Evolutionary conservation across 2,329 filamentous ascomycete species (phyloP).

Genomic region (Colletotrichum musae): DNA sequence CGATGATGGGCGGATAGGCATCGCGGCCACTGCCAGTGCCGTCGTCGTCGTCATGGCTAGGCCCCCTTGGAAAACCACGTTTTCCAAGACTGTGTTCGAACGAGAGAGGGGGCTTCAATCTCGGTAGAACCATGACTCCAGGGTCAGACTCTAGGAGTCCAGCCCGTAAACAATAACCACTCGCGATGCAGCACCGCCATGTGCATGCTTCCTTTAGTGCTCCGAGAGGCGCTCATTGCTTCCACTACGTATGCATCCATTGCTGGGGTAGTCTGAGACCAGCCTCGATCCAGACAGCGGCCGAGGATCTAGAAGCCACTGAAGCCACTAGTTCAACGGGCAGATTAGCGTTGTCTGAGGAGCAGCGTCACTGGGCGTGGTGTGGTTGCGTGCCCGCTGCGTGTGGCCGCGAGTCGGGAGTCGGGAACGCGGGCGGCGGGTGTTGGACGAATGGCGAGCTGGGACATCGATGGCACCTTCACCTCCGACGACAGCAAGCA

Average conservation of each 20-base stretch:
- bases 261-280: conserved; percentile 33
- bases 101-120: conserved; percentile 23
- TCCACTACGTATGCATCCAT: conserved; percentile 8
- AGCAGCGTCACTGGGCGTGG: conserved; percentile 5
- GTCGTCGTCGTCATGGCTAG: conserved; percentile 24
- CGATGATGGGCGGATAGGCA: neutral
- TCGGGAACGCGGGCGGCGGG: conserved; percentile 20
- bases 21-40: neutral
- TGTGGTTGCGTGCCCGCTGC: neutral
- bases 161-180: neutral
- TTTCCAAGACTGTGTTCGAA: conserved; percentile 17
- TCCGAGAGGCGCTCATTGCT: conserved; percentile 20
- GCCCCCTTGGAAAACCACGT: conserved; percentile 8
- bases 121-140: conserved; percentile 18
- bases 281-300: conserved; percentile 32
- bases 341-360: conserved; percentile 28
- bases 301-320: conserved; percentile 40
- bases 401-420: neutral
- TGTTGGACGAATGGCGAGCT: conserved; percentile 10
- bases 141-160: neutral
- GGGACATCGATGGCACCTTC: no score
- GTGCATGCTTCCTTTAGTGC: neutral
- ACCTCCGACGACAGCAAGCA: neutral
- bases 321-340: conserved; percentile 38
- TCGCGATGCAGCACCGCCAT: no score